Conservation (phyloP, 1,139 yeast species). For the Saccharomyces pastorianus region DNA sequence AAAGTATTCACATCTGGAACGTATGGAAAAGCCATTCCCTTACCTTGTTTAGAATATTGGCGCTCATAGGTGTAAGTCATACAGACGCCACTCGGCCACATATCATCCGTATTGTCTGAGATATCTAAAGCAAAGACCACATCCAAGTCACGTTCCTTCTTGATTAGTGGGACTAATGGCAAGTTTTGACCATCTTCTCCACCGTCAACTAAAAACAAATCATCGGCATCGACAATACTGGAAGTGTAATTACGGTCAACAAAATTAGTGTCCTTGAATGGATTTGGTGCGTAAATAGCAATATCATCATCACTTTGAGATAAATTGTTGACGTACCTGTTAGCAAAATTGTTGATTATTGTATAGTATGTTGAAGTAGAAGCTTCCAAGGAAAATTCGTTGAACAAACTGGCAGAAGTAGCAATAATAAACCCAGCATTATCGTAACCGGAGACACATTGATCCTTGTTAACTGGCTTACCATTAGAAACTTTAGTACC, state of each 20-base stretch:
- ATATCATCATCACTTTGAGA: constrained; percentile 49
- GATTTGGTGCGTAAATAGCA: constrained; percentile 67
- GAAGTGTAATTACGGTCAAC: constrained; percentile 31
- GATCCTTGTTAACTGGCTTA: too few relatives aligned
- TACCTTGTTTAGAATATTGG: constrained; percentile 54
- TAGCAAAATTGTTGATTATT: constrained; percentile 4
- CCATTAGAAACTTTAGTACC: too few relatives aligned
- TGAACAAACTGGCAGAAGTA: too few relatives aligned
- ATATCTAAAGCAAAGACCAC: constrained; percentile 77
- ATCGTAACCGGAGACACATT: too few relatives aligned
- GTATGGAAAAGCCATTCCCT: constrained; percentile 65
- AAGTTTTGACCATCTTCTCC: constrained; percentile 75
- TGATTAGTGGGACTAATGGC: constrained; percentile 71
- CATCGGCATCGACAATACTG: constrained; percentile 34
- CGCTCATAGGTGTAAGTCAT: constrained; percentile 56
- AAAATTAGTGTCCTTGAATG: constrained; percentile 39
- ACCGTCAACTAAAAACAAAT: constrained; percentile 67
- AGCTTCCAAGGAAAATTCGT: background rate
- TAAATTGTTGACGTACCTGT: constrained; percentile 37
- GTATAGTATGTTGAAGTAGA: background rate
- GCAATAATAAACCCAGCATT: too few relatives aligned
- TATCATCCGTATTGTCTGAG: constrained; percentile 58
- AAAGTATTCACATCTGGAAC: constrained; percentile 68
- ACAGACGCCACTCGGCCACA: constrained; percentile 73
- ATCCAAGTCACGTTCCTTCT: constrained; percentile 60